Conservation (phyloP, 2,329 filamentous ascomycete species). For the Gaeumannomyces tritici region DNA sequence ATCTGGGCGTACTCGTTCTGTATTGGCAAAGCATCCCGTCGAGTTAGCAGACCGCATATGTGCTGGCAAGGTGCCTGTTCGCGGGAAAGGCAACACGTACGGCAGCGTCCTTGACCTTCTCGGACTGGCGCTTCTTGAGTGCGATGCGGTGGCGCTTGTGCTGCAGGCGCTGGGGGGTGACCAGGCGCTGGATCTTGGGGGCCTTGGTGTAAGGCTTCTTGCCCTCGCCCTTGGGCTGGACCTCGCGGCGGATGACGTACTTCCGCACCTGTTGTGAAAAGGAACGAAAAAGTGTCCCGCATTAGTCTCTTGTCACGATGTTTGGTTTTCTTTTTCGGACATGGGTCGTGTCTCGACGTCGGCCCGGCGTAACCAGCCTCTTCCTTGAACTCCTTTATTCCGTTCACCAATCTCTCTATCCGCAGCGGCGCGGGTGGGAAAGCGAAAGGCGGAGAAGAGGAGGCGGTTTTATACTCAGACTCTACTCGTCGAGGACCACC, state of each 20-base stretch:
- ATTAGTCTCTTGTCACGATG: constrained; percentile 20
- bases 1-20: constrained; percentile 96
- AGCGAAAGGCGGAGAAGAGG: not conserved
- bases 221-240: constrained; percentile 94
- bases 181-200: constrained; percentile 98
- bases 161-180: constrained; percentile 98
- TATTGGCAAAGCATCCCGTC: not conserved
- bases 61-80: not conserved
- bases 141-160: constrained; percentile 98
- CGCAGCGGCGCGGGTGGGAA: constrained; percentile 1
- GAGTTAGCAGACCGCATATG: not conserved
- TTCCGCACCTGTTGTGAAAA: constrained; percentile 73
- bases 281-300: constrained; percentile 26
- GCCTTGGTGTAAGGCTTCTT: constrained; percentile 99
- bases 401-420: constrained; percentile 7
- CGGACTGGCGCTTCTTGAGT: constrained; percentile 95
- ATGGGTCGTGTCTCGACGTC: not conserved
- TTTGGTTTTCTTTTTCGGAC: not conserved
- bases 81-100: constrained; percentile 47
- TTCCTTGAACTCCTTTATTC: constrained; percentile 4
- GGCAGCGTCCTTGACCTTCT: constrained; percentile 97
- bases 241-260: constrained; percentile 98
- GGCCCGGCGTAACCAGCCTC: not conserved
- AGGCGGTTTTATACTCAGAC: constrained; percentile 17
- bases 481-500: constrained; percentile 38